Percentiles rank a stretch among this genome's conserved stretches.
Evolutionary conservation across 2,329 filamentous ascomycete genomes (phyloP).

Genomic region (Botrytis sinoallii): DNA sequence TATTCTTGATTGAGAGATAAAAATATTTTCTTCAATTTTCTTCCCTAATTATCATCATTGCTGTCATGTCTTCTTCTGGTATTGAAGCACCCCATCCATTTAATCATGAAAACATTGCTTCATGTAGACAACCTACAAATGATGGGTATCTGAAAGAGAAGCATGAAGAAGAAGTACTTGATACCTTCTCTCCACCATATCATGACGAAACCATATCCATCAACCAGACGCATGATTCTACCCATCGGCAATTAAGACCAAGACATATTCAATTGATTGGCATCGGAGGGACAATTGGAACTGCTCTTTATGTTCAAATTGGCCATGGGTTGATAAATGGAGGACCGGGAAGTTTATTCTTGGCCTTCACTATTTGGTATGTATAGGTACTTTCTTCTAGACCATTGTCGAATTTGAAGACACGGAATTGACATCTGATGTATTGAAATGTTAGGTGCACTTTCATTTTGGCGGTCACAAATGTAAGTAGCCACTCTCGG

Average conservation of each 20-base stretch:
- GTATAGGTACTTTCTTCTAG: constrained; percentile 9
- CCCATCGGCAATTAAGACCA: constrained; percentile 42
- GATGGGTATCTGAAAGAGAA: constrained; percentile 22
- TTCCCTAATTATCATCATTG: background rate
- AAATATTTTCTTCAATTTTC: background rate
- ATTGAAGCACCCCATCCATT: constrained; percentile 25
- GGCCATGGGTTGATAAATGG: constrained; percentile 56
- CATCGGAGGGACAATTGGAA: constrained; percentile 64
- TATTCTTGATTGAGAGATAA: background rate
- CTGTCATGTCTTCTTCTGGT: constrained; percentile 28
- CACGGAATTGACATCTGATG: constrained; percentile 35
- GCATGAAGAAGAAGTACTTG: constrained; percentile 27
- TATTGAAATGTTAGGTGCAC: constrained; percentile 51
- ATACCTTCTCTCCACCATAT: constrained; percentile 15
- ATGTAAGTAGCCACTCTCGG: constrained; percentile 31
- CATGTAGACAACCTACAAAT: constrained; percentile 19
- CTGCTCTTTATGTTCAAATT: constrained; percentile 52
- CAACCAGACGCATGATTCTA: constrained; percentile 27
- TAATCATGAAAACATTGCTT: constrained; percentile 20
- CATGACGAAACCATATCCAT: constrained; percentile 19
- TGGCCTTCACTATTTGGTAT: constrained; percentile 56
- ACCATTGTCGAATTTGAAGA: background rate
- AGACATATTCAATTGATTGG: constrained; percentile 44
- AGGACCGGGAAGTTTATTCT: constrained; percentile 57
- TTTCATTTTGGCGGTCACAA: constrained; percentile 58